A percentile compares a stretch with the other conserved stretches of the same genome.
These are phyloP conservation scores for rapeseed (Brassica napus) DNA, from an alignment of 345 rosid species.

Conservation along the genomic window DNA sequence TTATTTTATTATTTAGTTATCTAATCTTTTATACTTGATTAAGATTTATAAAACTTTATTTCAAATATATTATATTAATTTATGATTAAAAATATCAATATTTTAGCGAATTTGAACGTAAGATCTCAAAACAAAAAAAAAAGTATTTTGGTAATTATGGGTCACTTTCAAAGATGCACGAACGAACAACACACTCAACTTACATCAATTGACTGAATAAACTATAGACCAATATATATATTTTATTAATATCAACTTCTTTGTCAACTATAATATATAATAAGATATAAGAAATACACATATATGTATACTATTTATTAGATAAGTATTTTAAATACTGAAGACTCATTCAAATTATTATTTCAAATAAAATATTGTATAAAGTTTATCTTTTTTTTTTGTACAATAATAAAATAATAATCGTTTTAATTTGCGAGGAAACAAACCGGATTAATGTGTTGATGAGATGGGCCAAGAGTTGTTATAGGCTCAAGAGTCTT, in stretches of 20 bases:
- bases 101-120: neutral
- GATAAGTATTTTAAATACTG: neutral
- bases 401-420: neutral
- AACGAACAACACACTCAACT: neutral
- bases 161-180: neutral
- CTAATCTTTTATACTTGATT: neutral
- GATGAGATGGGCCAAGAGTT: slow-evolving; percentile 2
- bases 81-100: neutral
- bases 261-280: neutral
- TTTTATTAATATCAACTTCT: neutral
- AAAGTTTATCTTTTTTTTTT: neutral
- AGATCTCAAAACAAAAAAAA: too few relatives aligned
- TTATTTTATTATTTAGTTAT: too few relatives aligned
- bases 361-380: neutral
- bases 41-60: too few relatives aligned
- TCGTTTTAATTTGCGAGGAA: neutral
- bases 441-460: neutral
- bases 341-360: neutral
- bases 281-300: neutral
- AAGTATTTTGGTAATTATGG: neutral
- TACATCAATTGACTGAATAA: neutral
- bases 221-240: neutral
- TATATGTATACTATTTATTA: too few relatives aligned
- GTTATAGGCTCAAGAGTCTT: neutral
- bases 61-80: too few relatives aligned